Base-by-base conservation (phyloP, 495 filamentous ascomycete genomes). In the Melanomma pulvis-pyrius region DNA sequence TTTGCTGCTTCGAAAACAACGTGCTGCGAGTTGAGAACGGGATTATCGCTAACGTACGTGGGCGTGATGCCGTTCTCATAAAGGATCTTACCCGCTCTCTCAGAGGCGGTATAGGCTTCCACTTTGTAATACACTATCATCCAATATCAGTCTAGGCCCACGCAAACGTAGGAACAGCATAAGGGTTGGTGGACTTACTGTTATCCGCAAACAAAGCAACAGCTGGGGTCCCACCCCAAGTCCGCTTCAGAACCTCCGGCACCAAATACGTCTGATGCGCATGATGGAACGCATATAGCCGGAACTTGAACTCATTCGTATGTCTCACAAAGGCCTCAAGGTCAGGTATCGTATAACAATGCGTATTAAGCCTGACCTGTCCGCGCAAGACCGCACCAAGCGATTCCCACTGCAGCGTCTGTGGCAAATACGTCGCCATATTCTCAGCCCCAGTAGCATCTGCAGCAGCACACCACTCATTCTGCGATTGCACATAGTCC, bases 331-430 rank as follows among this genome's bases (percentile, higher is more conserved):
- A 84, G 29, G 83, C 83, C 71, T 88, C 85, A 13, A 89, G 77
- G 66, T 89, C 87, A 12, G 83, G 79, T 3, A 84, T 78, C n/a
- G 85, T 86, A 73, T 89, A 89, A 74, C 87, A 89, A 67, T 89
- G 87, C 1, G 84, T 83, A 72, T 89, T 88, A 44, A 88, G 74
- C 39, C 81, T 80, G 19, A 89, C 80, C 65, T 89, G 82, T 0
- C 83, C 85, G 25, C 86, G 79, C 50, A 89, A 64, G 56, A 88
- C 78, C 0, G 86, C 87, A 26, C 79, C 78, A 4, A 83, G 73
- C 7, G 83, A 83, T 65, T 89, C 86, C 79, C 82, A 84, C 21
- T 82, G 72, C 5, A 88, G 73, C 17, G 86, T 82, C 56, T 83
- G 80, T 3, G 83, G 84, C 75, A 82, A 72, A 17, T 70, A 68